Base-by-base conservation (phyloP, 2,329 filamentous ascomycete genomes). In the Pleoardoris graminearum region DNA sequence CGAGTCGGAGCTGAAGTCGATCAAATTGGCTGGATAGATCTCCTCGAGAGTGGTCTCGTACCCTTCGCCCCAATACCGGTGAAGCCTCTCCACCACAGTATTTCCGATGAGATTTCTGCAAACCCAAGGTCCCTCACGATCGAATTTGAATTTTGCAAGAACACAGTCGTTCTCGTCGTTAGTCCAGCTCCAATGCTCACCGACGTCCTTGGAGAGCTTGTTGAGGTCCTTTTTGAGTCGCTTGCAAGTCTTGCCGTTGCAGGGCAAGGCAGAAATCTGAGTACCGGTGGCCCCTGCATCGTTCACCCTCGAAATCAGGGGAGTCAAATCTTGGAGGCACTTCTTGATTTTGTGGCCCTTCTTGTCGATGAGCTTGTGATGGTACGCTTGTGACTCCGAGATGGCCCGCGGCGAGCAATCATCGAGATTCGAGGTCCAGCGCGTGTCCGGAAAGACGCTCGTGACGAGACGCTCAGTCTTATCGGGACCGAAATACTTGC, bases 401-500 rank as follows among this genome's bases (percentile, higher is more conserved):
- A 49, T 49, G 19, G 47, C 47, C 10, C 25, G 23, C 11, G 29
- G 35, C 7, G 35, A 33, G 29, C 47, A 49, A 7, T 41, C 37
- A 7, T 49, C 35, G 27, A 37, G 23, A 17, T 49, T n/a, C 11
- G 19, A 7, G n/a, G 47, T 41, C 35, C 35, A 49, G 35, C 10
- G 27, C 17, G 38, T 27, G 4, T 32, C 14, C 11, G 35, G 7
- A n/a, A 49, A 49, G 21, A 42, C 8, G 4, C 19, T 2, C 12
- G 6, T 10, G 11, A 49, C 21, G 8, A 22, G 10, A 4, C 4
- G n/a, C 29, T 41, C 37, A 12, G 37, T 49, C 6, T 22, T 14
- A 16, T 49, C 36, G 10, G 14, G 25, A n/a, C 45, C 45, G 19
- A 35, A 48, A 17, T 48, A 48, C 12, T 48, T 48, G 33, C 45